Evolutionary conservation across 805 yeast genomes (phyloP).

Genomic region (Brettanomyces nanus): DNA sequence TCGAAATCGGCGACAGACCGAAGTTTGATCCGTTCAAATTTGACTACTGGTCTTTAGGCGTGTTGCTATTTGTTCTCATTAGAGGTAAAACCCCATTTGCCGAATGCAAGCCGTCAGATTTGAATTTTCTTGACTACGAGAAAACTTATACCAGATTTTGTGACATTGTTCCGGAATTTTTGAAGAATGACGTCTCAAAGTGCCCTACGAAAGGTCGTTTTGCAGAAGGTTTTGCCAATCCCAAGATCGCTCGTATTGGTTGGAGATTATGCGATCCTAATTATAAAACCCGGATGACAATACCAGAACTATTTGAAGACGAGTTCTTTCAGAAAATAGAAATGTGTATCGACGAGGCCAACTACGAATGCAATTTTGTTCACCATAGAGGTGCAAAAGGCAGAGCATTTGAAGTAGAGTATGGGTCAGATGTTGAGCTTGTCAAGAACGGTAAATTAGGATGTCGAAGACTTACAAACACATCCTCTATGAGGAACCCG

Average conservation of each 20-base stretch:
- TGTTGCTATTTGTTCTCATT: slow-evolving; percentile 52
- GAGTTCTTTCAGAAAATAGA: slow-evolving; percentile 56
- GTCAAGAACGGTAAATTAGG: neutral
- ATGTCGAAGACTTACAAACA: neutral
- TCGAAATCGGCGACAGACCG: slow-evolving; percentile 14
- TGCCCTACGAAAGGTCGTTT: slow-evolving; percentile 34
- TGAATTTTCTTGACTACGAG: slow-evolving; percentile 49
- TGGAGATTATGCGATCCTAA: slow-evolving; percentile 71
- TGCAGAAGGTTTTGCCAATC: slow-evolving; percentile 15
- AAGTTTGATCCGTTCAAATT: slow-evolving; percentile 50
- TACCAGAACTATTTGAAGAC: slow-evolving; percentile 48
- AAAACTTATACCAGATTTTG: slow-evolving; percentile 20
- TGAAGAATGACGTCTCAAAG: slow-evolving; percentile 47
- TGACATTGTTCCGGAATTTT: slow-evolving; percentile 38
- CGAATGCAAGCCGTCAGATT: slow-evolving; percentile 37
- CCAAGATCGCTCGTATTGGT: slow-evolving; percentile 23
- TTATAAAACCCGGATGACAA: slow-evolving; percentile 41
- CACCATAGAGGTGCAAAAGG: slow-evolving; percentile 9
- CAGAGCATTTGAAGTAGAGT: slow-evolving; percentile 5
- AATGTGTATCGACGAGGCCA: slow-evolving; percentile 46
- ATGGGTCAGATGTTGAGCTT: slow-evolving; percentile 6
- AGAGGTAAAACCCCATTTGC: slow-evolving; percentile 55
- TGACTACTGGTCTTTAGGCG: slow-evolving; percentile 71
- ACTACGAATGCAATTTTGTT: slow-evolving; percentile 19
- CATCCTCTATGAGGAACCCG: neutral